Evolutionary conservation across 1,284 basidiomycete genomes (phyloP).

Genomic region (Gomphus bonarii): DNA sequence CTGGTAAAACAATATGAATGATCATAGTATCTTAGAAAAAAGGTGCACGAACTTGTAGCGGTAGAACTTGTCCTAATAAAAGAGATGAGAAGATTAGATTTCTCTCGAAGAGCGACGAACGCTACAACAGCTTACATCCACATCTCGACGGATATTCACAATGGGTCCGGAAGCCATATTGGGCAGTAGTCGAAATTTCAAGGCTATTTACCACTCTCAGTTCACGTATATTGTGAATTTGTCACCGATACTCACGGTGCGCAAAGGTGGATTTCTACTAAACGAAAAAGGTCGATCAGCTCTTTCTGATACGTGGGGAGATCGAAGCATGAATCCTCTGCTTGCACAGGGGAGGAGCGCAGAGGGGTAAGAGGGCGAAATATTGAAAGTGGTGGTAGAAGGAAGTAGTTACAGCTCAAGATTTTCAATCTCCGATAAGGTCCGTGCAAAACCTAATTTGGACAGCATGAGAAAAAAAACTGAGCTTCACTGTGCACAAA

Average conservation of each 20-base stretch:
- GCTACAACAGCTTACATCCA: slow-evolving; percentile 44
- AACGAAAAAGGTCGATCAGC: slow-evolving; percentile 1
- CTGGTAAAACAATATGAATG: slow-evolving; percentile 26
- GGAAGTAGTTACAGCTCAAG: background rate
- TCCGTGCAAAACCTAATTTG: background rate
- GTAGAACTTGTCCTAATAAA: slow-evolving; percentile 28
- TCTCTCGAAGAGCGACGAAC: background rate
- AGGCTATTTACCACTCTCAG: background rate
- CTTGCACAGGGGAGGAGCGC: slow-evolving; percentile 7
- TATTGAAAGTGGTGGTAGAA: background rate
- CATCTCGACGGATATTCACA: slow-evolving; percentile 98
- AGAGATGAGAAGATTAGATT: background rate
- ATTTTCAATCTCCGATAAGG: background rate
- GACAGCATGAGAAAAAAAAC: background rate
- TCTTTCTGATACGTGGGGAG: background rate
- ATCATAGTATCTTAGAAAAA: slow-evolving; percentile 1
- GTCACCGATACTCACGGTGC: background rate
- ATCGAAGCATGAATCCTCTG: slow-evolving; percentile 11
- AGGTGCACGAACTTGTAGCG: slow-evolving; percentile 61
- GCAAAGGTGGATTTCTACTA: slow-evolving; percentile 4
- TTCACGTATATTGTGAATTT: background rate
- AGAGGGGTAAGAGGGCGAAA: slow-evolving; percentile 4
- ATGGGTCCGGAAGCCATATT: slow-evolving; percentile 78
- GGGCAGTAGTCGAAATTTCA: slow-evolving; percentile 27
- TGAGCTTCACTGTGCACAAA: background rate